These are phyloP conservation scores for Malus hybrid DNA, from an alignment of 331 rosid species.

Conservation along the genomic window DNA sequence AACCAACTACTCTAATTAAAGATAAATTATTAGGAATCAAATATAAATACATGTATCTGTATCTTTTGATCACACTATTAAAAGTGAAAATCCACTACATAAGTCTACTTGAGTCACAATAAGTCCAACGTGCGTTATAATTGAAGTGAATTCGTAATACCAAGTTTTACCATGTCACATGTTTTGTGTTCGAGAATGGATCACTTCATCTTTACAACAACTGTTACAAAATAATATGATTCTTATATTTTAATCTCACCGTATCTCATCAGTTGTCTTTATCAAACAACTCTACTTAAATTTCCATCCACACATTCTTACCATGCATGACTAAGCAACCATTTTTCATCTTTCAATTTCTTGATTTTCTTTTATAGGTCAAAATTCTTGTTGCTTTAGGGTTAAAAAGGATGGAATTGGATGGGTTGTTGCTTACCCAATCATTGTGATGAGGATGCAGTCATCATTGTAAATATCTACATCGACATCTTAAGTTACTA, in stretches of 20 bases:
- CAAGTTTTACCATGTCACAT: not conserved
- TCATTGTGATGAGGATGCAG: not conserved
- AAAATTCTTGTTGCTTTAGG: not conserved
- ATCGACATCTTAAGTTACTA: not conserved
- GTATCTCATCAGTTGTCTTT: no score
- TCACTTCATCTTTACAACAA: no score
- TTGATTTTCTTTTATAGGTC: not conserved
- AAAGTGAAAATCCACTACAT: no score
- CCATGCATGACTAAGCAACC: not conserved
- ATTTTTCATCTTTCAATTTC: not conserved
- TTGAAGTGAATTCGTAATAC: not conserved
- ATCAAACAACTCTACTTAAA: no score
- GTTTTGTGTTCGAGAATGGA: not conserved
- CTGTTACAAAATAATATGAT: no score
- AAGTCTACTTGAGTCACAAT: no score
- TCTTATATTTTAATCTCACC: no score
- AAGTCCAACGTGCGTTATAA: not conserved
- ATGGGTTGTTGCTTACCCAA: slow-evolving; percentile 1
- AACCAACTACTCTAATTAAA: no score
- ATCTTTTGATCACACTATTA: not conserved
- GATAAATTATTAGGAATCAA: not conserved
- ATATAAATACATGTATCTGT: not conserved
- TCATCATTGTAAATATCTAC: not conserved
- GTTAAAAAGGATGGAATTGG: not conserved
- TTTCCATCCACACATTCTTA: not conserved